A percentile compares a stretch with the other conserved stretches of the same genome.
Conservation (phyloP, 768 basidiomycete species). For the Crassisporium funariophilum region DNA sequence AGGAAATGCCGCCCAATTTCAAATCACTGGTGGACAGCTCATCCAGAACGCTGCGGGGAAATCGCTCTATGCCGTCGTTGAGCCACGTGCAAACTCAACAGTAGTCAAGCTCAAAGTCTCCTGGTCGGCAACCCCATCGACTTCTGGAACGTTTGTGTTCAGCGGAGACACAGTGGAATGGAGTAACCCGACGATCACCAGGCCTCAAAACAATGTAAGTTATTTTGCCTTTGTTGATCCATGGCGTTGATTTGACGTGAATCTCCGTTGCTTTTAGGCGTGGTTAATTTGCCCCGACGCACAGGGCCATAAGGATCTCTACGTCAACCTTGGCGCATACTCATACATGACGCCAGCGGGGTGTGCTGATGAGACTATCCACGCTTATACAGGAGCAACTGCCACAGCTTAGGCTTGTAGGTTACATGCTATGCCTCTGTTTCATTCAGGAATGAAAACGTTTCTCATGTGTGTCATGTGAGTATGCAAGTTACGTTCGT, state of each 20-base stretch:
- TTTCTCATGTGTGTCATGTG: no score
- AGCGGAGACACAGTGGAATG: constrained; percentile 63
- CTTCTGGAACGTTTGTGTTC: constrained; percentile 53
- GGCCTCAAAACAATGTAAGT: constrained; percentile 56
- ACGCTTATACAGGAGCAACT: constrained; percentile 56
- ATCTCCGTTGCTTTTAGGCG: no score
- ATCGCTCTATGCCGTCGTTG: constrained; percentile 52
- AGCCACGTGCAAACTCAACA: constrained; percentile 44
- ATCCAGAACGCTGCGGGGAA: constrained; percentile 48
- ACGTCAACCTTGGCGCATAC: constrained; percentile 56
- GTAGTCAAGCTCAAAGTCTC: constrained; percentile 50
- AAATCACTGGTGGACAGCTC: constrained; percentile 56
- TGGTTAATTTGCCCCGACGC: constrained; percentile 56
- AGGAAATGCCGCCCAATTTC: constrained; percentile 57
- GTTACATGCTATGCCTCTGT: background rate
- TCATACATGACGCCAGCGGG: constrained; percentile 55
- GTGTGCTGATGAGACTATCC: constrained; percentile 57
- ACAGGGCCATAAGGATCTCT: constrained; percentile 38
- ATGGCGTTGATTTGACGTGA: no score
- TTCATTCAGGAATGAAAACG: no score
- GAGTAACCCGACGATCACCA: constrained; percentile 48
- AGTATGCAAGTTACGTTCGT: no score
- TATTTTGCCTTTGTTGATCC: background rate
- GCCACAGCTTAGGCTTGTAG: background rate
- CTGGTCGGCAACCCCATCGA: constrained; percentile 50